phyloP scores from a whole-genome alignment of 257 asterid genomes.

The Euphrasia confusa region DNA sequence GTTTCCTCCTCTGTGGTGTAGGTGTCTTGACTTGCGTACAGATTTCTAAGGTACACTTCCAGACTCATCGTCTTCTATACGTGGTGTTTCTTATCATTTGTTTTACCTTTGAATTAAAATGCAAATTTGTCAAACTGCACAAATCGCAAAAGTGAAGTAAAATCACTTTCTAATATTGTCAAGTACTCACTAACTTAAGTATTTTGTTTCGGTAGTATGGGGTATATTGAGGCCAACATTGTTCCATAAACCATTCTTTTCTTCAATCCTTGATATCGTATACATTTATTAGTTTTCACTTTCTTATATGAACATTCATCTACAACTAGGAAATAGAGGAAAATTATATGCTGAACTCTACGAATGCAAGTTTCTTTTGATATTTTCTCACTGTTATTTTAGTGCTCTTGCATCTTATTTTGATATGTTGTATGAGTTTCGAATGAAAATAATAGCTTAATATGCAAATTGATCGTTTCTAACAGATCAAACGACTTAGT shows the following conservation, averaged over 20 bases:
- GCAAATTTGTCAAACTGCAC: neutral
- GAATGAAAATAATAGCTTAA: too few species aligned
- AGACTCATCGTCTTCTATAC: constrained; percentile 11
- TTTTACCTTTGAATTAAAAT: neutral
- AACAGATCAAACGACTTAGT: too few species aligned
- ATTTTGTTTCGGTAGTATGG: neutral
- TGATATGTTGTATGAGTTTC: too few species aligned
- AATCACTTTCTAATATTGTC: neutral
- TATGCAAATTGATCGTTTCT: too few species aligned
- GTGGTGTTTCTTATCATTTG: neutral
- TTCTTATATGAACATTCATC: neutral
- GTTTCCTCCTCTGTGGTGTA: constrained; percentile 69
- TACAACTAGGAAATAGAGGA: neutral
- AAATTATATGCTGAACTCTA: neutral
- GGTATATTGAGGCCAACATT: neutral
- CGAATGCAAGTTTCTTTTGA: neutral
- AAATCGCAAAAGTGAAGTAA: neutral
- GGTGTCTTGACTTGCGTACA: constrained; percentile 82
- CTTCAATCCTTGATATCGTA: neutral
- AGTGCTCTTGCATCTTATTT: too few species aligned
- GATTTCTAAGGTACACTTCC: constrained; percentile 76
- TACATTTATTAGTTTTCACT: neutral
- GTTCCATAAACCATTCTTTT: neutral
- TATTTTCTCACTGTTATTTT: neutral
- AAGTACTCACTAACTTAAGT: neutral